Percentiles rank a stretch among this genome's conserved stretches.
Evolutionary conservation across 371 early-diverging fungal genomes (phyloP).

Genomic region (Funneliformis caledonium): DNA sequence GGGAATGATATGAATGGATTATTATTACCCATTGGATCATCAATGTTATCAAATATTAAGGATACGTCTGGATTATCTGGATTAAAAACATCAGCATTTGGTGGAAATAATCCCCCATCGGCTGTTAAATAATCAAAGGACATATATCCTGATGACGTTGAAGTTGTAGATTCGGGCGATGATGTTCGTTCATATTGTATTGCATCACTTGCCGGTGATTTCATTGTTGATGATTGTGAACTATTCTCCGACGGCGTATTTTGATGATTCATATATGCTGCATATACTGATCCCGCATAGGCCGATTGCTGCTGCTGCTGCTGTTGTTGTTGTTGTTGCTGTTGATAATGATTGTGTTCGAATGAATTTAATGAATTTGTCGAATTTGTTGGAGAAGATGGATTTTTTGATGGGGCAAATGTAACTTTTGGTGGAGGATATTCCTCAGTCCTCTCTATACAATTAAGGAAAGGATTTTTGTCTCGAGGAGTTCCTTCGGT

Average conservation of each 20-base stretch:
- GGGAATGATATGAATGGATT: constrained; percentile 32
- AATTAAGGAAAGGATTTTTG: neutral
- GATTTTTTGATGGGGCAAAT: neutral
- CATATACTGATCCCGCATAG: neutral
- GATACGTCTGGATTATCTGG: neutral
- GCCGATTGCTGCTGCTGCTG: neutral
- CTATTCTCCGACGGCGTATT: neutral
- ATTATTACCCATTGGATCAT: constrained; percentile 27
- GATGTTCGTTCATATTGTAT: neutral
- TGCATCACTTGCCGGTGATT: neutral
- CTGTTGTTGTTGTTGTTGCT: neutral
- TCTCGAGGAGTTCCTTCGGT: neutral
- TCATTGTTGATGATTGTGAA: neutral
- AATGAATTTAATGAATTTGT: neutral
- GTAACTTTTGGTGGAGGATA: neutral
- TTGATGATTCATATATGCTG: neutral
- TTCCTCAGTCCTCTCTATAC: neutral
- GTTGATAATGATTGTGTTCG: neutral
- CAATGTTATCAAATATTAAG: constrained; percentile 24
- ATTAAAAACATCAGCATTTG: constrained; percentile 32
- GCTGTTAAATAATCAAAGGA: neutral
- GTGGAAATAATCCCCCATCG: neutral
- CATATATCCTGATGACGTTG: neutral
- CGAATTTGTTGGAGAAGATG: neutral
- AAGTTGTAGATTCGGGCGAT: constrained; percentile 11